Evolutionary conservation across 768 basidiomycete genomes (phyloP).

Genomic region (Trametes maxima): DNA sequence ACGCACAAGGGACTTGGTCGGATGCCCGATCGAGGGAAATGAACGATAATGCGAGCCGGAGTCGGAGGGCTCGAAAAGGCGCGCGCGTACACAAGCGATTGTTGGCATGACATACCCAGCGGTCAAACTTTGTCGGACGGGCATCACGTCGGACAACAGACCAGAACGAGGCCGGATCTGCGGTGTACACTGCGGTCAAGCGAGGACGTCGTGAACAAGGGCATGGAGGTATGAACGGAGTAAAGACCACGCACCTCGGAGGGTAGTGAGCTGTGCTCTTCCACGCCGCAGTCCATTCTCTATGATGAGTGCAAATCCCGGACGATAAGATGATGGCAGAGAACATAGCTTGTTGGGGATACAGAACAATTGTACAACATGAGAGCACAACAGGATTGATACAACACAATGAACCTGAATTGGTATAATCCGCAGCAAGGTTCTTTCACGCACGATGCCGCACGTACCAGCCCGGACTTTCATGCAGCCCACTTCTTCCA

Average conservation of each 20-base stretch:
- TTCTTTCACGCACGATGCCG: background rate
- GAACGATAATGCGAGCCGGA: background rate
- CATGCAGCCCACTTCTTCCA: constrained; percentile 71
- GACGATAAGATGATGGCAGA: background rate
- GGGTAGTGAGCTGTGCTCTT: background rate
- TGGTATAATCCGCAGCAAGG: background rate
- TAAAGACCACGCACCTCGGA: background rate
- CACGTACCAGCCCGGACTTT: background rate
- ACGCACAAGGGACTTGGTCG: background rate
- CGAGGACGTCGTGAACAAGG: background rate
- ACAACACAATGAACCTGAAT: background rate
- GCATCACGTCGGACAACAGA: background rate
- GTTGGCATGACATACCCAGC: constrained; percentile 1
- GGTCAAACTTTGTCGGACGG: constrained; percentile 1
- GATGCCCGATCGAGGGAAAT: background rate
- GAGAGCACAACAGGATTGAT: constrained; percentile 3
- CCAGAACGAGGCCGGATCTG: constrained; percentile 2
- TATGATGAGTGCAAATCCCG: background rate
- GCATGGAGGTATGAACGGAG: background rate
- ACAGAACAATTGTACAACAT: constrained; percentile 2
- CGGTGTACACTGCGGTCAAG: background rate
- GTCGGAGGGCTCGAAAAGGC: background rate
- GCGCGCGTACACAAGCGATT: background rate
- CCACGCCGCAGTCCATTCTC: background rate
- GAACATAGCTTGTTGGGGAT: background rate